These are phyloP conservation scores for Dispira simplex DNA, from an alignment of 192 early-diverging fungal genomes.

Conservation along the genomic window DNA sequence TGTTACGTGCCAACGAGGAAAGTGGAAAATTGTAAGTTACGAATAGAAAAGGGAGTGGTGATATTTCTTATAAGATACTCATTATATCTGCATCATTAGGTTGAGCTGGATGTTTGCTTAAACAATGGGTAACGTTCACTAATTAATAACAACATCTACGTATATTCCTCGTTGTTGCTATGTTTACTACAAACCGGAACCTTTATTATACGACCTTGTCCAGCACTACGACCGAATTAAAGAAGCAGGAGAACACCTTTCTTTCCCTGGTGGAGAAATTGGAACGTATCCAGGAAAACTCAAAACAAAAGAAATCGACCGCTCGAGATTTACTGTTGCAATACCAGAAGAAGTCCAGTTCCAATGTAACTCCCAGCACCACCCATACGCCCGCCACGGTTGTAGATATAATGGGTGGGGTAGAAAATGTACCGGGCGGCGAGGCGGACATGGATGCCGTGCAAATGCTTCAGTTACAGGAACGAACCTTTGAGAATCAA, in stretches of 20 bases:
- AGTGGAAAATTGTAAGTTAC: constrained; percentile 9
- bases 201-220: neutral
- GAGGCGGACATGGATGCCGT: neutral
- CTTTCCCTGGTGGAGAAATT: constrained; percentile 42
- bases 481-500: constrained; percentile 34
- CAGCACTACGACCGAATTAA: constrained; percentile 29
- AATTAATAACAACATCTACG: neutral
- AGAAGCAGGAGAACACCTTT: constrained; percentile 44
- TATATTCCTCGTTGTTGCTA: neutral
- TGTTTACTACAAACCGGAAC: neutral
- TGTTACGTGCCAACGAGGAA: constrained; percentile 3
- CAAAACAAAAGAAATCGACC: neutral
- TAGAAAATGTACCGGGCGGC: neutral
- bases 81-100: neutral
- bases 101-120: neutral
- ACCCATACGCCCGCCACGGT: no score
- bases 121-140: neutral
- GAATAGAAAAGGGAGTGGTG: neutral
- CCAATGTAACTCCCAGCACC: no score
- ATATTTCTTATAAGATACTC: neutral
- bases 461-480: constrained; percentile 9
- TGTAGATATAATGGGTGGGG: no score
- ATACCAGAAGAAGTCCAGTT: no score
- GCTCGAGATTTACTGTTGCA: no score
- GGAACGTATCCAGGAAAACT: constrained; percentile 37